These are phyloP conservation scores for Neodidymelliopsis sp. DNA, from an alignment of 2,329 filamentous ascomycete species.

Conservation along the genomic window DNA sequence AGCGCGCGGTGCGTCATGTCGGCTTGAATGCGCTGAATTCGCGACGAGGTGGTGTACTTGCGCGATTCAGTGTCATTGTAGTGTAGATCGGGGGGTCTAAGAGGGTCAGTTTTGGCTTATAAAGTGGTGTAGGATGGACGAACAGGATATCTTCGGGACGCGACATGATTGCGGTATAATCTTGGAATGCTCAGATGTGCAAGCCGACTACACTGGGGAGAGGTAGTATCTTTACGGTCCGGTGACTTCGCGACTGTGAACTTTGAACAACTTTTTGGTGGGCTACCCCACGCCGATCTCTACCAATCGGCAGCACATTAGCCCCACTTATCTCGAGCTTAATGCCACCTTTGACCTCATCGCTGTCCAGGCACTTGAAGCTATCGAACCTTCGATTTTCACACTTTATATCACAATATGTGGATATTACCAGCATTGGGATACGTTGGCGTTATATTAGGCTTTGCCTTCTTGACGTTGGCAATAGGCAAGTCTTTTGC, in stretches of 20 bases:
- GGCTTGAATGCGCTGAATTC: conserved; percentile 94
- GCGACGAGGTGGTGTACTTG: conserved; percentile 96
- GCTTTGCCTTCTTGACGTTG: conserved; percentile 92
- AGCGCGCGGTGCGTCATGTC: conserved; percentile 94
- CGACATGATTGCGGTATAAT: conserved; percentile 74
- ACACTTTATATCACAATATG: conserved; percentile 63
- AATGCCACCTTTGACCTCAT: conserved; percentile 41
- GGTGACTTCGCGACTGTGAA: conserved; percentile 1
- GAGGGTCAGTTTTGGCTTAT: conserved; percentile 14
- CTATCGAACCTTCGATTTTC: conserved; percentile 7
- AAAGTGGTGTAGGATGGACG: conserved; percentile 40
- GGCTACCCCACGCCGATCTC: conserved; percentile 27
- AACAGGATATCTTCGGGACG: conserved; percentile 95
- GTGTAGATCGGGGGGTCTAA: conserved; percentile 91
- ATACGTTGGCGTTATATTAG: conserved; percentile 84
- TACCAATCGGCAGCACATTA: conserved; percentile 5
- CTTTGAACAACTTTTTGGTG: conserved; percentile 32
- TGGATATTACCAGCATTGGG: conserved; percentile 95
- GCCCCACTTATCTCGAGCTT: conserved; percentile 18
- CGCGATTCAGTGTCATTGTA: conserved; percentile 95
- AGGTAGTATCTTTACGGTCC: neutral
- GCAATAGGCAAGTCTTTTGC: conserved; percentile 73
- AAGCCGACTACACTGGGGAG: neutral
- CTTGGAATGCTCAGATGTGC: neutral
- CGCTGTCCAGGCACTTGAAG: conserved; percentile 19